Conservation (phyloP, 768 basidiomycete genomes). For the Arthromyces matolae region DNA sequence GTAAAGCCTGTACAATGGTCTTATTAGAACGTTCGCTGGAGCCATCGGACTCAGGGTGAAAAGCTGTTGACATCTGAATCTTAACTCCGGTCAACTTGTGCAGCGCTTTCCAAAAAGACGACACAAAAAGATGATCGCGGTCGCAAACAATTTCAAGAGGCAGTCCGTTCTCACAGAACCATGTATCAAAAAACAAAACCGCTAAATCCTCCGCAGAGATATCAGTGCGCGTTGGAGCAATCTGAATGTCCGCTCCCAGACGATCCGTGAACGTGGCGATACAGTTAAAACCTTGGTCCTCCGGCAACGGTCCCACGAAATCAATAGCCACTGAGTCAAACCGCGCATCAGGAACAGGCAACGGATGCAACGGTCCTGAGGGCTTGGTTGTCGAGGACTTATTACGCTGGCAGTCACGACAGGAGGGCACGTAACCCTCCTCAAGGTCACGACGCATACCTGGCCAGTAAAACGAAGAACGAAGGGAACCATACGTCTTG, state of each 20-base stretch:
- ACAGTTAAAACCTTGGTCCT: background rate
- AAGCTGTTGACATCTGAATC: background rate
- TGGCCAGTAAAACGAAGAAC: slow-evolving; percentile 27
- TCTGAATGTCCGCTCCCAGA: background rate
- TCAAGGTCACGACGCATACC: slow-evolving; percentile 26
- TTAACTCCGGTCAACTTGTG: background rate
- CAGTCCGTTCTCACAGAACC: background rate
- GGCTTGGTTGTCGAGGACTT: slow-evolving; percentile 21
- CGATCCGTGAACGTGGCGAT: background rate
- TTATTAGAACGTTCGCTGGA: background rate
- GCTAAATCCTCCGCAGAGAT: background rate
- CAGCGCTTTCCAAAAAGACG: background rate
- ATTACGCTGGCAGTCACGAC: slow-evolving; percentile 18
- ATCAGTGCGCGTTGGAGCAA: background rate
- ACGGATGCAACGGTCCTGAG: slow-evolving; percentile 23
- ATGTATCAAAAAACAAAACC: background rate
- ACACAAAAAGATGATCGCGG: background rate
- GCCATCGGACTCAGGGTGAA: background rate
- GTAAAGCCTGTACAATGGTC: background rate
- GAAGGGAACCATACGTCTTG: slow-evolving; percentile 25
- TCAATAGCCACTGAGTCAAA: background rate
- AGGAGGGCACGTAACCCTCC: slow-evolving; percentile 1
- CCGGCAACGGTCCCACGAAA: background rate
- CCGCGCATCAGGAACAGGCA: slow-evolving; percentile 21
- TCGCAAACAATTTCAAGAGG: background rate